phyloP scores from a whole-genome alignment of 2,329 filamentous ascomycete genomes.

The Ophiostoma angusticollis region DNA sequence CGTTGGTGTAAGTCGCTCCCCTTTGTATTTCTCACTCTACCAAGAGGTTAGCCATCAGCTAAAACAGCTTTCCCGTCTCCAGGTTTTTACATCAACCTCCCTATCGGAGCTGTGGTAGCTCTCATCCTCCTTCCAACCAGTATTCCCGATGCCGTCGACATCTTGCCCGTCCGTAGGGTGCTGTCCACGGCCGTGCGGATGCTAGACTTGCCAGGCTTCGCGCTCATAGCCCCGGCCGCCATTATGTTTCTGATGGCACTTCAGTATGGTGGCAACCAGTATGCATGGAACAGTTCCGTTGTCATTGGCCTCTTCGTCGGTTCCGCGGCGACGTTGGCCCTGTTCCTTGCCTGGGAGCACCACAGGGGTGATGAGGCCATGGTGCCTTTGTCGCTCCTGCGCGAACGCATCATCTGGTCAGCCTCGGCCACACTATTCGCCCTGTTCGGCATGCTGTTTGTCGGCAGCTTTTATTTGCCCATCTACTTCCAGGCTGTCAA shows the following conservation, averaged over 20 bases:
- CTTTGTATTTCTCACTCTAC: too few species aligned
- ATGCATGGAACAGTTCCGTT: constrained; percentile 20
- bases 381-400: constrained; percentile 26
- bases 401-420: constrained; percentile 15
- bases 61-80: too few species aligned
- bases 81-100: constrained; percentile 29
- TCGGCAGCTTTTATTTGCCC: constrained; percentile 11
- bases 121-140: constrained; percentile 15
- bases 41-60: too few species aligned
- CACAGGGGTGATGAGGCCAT: too few species aligned
- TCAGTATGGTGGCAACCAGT: constrained; percentile 28
- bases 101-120: constrained; percentile 22
- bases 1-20: too few species aligned
- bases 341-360: constrained; percentile 20
- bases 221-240: constrained; percentile 18
- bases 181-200: constrained; percentile 25
- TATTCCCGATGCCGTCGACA: too few species aligned
- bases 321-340: constrained; percentile 15
- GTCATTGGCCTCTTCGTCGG: constrained; percentile 23
- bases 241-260: constrained; percentile 31
- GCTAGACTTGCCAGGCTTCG: constrained; percentile 14
- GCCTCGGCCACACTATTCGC: background rate
- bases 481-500: constrained; percentile 34
- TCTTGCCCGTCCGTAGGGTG: too few species aligned
- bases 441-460: background rate